Base-by-base conservation (phyloP, 768 basidiomycete species). In the Rhizopogon salebrosus region DNA sequence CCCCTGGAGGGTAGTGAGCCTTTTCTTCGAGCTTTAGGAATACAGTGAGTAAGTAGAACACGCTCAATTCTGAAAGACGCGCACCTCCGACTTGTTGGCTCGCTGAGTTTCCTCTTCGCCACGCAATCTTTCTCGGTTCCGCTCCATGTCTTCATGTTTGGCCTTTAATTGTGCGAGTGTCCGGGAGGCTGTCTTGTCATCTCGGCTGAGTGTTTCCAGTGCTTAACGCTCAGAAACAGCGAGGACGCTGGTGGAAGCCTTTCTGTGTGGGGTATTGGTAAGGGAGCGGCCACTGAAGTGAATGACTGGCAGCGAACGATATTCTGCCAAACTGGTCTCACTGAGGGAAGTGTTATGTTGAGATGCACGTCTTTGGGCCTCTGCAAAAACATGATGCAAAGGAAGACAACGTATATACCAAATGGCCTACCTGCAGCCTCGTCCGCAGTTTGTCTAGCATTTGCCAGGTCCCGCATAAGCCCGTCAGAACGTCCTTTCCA, bases 151-250 rank as follows among this genome's bases (percentile, higher is more conserved):
- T 34, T 86, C 80, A 41, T 87, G 77, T 63, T 83, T 87, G 57
- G 91, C 87, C 48, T 78, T 77, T 4, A 89, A 71, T 51, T 87
- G 83, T 0, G 78, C 66, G 6, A 92, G 75, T 1, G 81, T 75
- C 39, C 92, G 82, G 7, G 73, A 66, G 0, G 82, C 64, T 0
- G 84, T 86, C 69, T 93, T 94, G 65, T 90, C 86, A 52, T 98
- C 91, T 50, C 95, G 84, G 13, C 76, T 76, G 6, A 95, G 77
- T 0, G 83, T 80, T 55, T 95, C 91, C 0, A 97, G 77, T 5
- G 84, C 75, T 61, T 97, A 93, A 1, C 97, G 87, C 68, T 98
- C 94, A 27, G 85, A 81, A 1, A 93, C 84, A 1, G 92, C 92
- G 31, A 88, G 80, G 2, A 88, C 70, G 57, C 84, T 90, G 14